These are phyloP conservation scores for Cladosporium sp. DNA, from an alignment of 2,329 filamentous ascomycete genomes.

Conservation along the genomic window DNA sequence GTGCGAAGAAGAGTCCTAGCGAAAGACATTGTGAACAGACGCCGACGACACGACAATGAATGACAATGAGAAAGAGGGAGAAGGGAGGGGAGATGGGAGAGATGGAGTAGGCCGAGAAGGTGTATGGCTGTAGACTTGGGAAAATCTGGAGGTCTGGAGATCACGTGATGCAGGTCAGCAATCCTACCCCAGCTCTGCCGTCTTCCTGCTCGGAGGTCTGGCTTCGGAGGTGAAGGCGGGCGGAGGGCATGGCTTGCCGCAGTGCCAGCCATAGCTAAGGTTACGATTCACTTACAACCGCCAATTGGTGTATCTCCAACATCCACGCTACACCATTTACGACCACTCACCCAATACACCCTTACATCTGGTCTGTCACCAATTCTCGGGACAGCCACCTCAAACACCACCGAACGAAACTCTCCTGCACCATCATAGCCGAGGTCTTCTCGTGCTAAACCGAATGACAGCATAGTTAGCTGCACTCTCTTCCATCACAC, in stretches of 20 bases:
- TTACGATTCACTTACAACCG: no score
- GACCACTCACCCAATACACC: not conserved
- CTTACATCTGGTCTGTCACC: not conserved
- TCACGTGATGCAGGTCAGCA: not conserved
- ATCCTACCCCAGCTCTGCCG: no score
- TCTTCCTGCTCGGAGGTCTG: no score
- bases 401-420: not conserved
- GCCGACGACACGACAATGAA: conserved; percentile 8
- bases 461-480: conserved; percentile 13
- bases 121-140: no score
- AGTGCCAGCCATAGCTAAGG: no score
- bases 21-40: conserved; percentile 53
- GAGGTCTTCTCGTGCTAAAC: conserved; percentile 7
- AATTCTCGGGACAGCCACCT: not conserved
- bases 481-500: conserved; percentile 3
- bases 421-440: not conserved
- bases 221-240: not conserved
- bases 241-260: no score
- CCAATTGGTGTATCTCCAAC: no score
- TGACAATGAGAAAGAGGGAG: conserved; percentile 9
- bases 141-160: not conserved
- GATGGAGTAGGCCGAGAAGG: conserved; percentile 1
- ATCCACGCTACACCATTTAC: not conserved
- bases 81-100: conserved; percentile 3
- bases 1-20: conserved; percentile 80